Base-by-base conservation (phyloP, 2,329 filamentous ascomycete genomes). In the Clonostachys rhizophaga region DNA sequence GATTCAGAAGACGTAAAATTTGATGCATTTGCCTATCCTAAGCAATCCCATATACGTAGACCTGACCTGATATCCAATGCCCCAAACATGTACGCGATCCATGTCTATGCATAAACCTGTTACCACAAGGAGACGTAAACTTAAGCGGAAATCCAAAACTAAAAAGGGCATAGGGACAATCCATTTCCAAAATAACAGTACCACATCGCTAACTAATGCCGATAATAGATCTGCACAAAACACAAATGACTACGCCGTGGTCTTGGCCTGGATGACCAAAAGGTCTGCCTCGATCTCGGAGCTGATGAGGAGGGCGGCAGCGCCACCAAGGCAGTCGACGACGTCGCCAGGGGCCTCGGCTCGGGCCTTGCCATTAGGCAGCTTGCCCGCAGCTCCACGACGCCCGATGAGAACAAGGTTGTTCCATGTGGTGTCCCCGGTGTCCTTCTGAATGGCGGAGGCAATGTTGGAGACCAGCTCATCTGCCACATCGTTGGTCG, bases 361-460 rank as follows among this genome's bases (percentile, higher is more conserved):
- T 16, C n/a, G 40, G 13, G 35, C 58, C 58, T 6, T 60, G 50
- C 48, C 62, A 58, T 0, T 60, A 42, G 4, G 59, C 50, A 35
- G 57, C 44, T 16, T 61, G 50, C 5, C 54, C 49, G 14, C 46
- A 0, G 42, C 5, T 44, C 58, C 55, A 4, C 51, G 48, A n/a
- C 60, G 53, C 3, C 60, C 60, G 3, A 58, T 36, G 5, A 62
- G 50, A 14, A 62, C 49, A 18, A 62, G 42, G 45, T 62, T 62
- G 16, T 47, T 43, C 9, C 47, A 54, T 17, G 55, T 52, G 37
- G 55, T 54, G 43, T 59, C 58, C 42, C 43, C 54, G 49, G 3
- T 52, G 52, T 4, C 57, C 52, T 16, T 53, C 52, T 10, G 47
- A 43, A 33, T 54, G 48, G 10, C 58, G 49, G 12, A 55, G 4